phyloP scores from a whole-genome alignment of 345 rosid genomes.

The Erucastrum elatum region DNA sequence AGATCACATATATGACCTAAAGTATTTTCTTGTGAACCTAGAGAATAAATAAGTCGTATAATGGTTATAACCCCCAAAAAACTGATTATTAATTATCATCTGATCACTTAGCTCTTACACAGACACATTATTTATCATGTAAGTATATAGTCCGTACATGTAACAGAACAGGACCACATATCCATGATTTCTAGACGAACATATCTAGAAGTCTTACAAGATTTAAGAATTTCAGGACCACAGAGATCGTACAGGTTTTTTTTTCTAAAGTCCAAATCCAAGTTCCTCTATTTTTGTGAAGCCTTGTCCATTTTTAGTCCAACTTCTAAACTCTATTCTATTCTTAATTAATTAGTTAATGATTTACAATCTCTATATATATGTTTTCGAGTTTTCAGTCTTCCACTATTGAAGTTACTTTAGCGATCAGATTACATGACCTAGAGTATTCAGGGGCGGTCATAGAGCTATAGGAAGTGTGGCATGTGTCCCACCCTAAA shows the following conservation, averaged over 20 bases:
- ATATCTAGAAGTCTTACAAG: constrained; percentile 22
- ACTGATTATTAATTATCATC: background rate
- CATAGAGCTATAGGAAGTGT: too few relatives aligned
- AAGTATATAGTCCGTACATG: constrained; percentile 35
- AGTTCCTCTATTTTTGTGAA: constrained; percentile 10
- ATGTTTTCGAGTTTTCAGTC: background rate
- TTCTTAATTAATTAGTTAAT: background rate
- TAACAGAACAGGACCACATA: constrained; percentile 36
- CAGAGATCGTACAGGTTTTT: constrained; percentile 4
- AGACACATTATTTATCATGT: constrained; percentile 2
- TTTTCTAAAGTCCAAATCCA: background rate
- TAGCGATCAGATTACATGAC: background rate
- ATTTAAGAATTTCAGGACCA: constrained; percentile 32
- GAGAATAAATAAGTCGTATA: background rate
- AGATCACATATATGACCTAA: background rate
- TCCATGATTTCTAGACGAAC: constrained; percentile 7
- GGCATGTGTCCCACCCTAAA: too few relatives aligned
- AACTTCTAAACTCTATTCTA: background rate
- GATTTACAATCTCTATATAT: background rate
- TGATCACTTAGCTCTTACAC: constrained; percentile 6
- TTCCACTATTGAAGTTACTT: background rate
- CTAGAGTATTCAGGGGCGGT: background rate
- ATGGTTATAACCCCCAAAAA: background rate
- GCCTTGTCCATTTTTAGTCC: constrained; percentile 1
- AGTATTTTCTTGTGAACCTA: background rate